Conservation (phyloP, 1,284 basidiomycete genomes). For the Vanrija sp. region DNA sequence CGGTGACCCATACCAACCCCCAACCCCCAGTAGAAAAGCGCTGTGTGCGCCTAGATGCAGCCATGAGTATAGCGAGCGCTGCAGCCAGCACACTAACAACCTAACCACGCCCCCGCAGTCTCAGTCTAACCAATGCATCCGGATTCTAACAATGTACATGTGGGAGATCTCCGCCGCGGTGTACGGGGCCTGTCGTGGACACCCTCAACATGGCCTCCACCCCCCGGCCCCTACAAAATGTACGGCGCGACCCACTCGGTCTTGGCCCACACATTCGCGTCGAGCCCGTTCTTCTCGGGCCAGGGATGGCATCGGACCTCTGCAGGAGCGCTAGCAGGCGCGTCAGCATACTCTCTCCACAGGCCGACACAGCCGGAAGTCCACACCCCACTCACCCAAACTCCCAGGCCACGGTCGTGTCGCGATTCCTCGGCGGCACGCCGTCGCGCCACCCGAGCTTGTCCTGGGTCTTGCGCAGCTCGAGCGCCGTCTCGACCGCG, state of each 20-base stretch:
- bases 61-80: no score
- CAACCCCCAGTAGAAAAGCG: no score
- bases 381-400: conserved; percentile 24
- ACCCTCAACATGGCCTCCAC: no score
- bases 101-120: no score
- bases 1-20: no score
- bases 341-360: conserved; percentile 4
- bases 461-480: conserved; percentile 23
- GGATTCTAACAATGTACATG: no score
- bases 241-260: conserved; percentile 44
- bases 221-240: conserved; percentile 8
- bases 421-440: conserved; percentile 29
- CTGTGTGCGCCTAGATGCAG: no score
- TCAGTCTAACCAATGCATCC: no score
- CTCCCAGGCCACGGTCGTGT: conserved; percentile 22
- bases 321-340: conserved; percentile 34
- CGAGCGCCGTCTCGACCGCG: conserved; percentile 29
- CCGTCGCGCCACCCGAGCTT: conserved; percentile 39
- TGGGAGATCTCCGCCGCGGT: no score
- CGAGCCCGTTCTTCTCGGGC: conserved; percentile 46
- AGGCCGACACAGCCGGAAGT: no score
- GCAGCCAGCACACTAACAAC: no score
- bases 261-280: conserved; percentile 49
- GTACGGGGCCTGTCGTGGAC: no score
- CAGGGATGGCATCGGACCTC: conserved; percentile 49